Evolutionary conservation across 1,139 yeast species (phyloP).

Genomic region (Spathaspora sp.): DNA sequence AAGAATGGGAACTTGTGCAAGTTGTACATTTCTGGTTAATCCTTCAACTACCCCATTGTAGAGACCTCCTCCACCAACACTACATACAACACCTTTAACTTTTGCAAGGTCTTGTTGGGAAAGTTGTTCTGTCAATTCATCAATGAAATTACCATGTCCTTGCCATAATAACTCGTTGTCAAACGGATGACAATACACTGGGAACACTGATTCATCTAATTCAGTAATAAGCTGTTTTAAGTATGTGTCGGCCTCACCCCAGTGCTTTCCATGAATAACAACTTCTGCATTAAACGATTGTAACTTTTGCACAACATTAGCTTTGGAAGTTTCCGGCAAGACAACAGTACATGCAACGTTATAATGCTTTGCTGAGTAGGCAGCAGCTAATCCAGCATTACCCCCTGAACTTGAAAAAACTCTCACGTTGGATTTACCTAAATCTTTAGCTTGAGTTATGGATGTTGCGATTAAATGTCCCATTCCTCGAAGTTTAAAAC

Average conservation of each 20-base stretch:
- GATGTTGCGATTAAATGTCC: constrained; percentile 30
- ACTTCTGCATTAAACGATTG: constrained; percentile 28
- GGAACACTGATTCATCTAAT: constrained; percentile 17
- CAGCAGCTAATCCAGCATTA: constrained; percentile 49
- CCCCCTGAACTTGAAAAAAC: constrained; percentile 47
- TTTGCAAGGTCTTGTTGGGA: constrained; percentile 16
- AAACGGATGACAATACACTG: constrained; percentile 44
- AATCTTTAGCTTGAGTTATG: constrained; percentile 22
- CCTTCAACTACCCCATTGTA: constrained; percentile 41
- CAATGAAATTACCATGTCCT: constrained; percentile 38
- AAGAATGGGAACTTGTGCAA: constrained; percentile 24
- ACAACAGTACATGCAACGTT: constrained; percentile 39
- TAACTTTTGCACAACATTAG: constrained; percentile 25
- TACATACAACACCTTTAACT: constrained; percentile 38
- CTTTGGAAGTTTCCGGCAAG: constrained; percentile 29
- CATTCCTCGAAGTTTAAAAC: constrained; percentile 42
- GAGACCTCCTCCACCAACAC: constrained; percentile 46
- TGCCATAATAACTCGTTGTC: constrained; percentile 41
- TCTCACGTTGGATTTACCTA: constrained; percentile 15
- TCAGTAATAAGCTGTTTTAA: constrained; percentile 22
- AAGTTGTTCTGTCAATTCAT: constrained; percentile 28
- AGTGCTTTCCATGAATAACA: constrained; percentile 31
- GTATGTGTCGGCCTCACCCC: constrained; percentile 38
- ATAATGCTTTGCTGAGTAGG: constrained; percentile 31
- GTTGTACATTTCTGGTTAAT: constrained; percentile 18